Base-by-base conservation (phyloP, 176 grass and related monocot genomes). In the Oryza brachyantha region DNA sequence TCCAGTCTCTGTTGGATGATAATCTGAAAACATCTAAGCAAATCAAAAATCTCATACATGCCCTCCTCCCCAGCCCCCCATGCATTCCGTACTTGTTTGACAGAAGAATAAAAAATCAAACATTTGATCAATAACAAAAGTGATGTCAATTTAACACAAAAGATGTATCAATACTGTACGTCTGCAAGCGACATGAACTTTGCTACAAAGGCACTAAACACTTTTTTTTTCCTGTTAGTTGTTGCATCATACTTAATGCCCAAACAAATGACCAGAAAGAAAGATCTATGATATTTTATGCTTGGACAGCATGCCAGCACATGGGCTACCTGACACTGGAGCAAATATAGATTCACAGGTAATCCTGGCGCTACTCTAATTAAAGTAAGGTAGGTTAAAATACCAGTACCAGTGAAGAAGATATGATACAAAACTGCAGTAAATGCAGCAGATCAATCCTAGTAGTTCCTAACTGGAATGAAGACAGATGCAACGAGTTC, bases 291-390 rank as follows among this genome's bases (percentile, higher is more conserved):
- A 75, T 40, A 48, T 65, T 32, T 39, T 62, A 88, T 62, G 75
- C 76, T 60, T 68, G 74, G 80, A 85, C 58, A 84, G 61, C 45
- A 78, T 79, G 87, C 35, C 74, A 84, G 35, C 80, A 85, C 72
- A 85, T 74, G 87, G 27, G 59, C 34, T 50, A 78, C 46, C 73
- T 79, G 41, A 63, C 73, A 75, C 14, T 29, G 72, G 79, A 83
- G 74, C 75, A 84, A 79, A 81, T 57, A 81, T 57, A 69, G 43
- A 73, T 85, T 59, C 77, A 71, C 21, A 80, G 37, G 59, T 82
- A 70, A 59, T 28, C 32, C 46, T 73, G 48, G 67, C 39, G 54
- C 71, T 75, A 26, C 26, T 66, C 61, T 25, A 63, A 66, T 83
- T 79, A 75, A 86, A 58, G 66, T 48, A 16, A 64, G 35, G 14